Evolutionary conservation across 202 grass and related monocot species (phyloP), one percentile per base, ranked within the genome.

Genomic region (Dendrocalamus latiflorus): DNA sequence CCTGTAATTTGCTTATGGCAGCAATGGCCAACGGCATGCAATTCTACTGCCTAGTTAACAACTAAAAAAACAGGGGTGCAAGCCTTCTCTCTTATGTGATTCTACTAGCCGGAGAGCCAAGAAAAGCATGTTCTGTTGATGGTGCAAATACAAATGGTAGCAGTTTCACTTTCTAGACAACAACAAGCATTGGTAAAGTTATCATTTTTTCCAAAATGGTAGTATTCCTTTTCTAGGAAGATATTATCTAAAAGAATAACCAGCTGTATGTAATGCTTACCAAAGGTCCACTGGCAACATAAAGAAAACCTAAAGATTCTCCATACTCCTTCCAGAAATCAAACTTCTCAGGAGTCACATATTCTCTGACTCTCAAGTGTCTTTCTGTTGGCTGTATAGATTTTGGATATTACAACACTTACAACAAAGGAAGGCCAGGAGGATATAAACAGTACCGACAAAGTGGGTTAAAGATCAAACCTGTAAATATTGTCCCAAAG

Each of bases 401-500:
- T n/a, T n/a, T n/a, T n/a, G n/a, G n/a, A n/a, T n/a, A n/a, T n/a
- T n/a, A n/a, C n/a, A n/a, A n/a, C n/a, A n/a, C n/a, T n/a, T n/a
- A n/a, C n/a, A n/a, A n/a, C n/a, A n/a, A n/a, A n/a, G 49, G 34
- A 54, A 59, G 48, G 24, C 17, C 41, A 25, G 62, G n/a, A n/a
- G n/a, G n/a, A n/a, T 67, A 67, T 56, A 38, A 36, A 36, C 22
- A 79, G 11, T 16, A 34, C 17, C 6, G 16, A 1, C 15, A 75
- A 66, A 54, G 49, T 9, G 17, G 8, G 14, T 22, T 38, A 26
- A 77, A 51, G 1, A 85, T 44, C 68, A 51, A 86, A 97, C 94
- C 90, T 97, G 94, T 57, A 94, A 86, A 62, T 97, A 97, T 73
- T 94, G 92, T 13, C 94, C 94, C 76, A 94, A 70, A 21, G 84